A percentile compares a stretch with the other conserved stretches of the same genome.
These are phyloP conservation scores for Euphorbia lathyris DNA, from an alignment of 345 rosid genomes.

Conservation along the genomic window DNA sequence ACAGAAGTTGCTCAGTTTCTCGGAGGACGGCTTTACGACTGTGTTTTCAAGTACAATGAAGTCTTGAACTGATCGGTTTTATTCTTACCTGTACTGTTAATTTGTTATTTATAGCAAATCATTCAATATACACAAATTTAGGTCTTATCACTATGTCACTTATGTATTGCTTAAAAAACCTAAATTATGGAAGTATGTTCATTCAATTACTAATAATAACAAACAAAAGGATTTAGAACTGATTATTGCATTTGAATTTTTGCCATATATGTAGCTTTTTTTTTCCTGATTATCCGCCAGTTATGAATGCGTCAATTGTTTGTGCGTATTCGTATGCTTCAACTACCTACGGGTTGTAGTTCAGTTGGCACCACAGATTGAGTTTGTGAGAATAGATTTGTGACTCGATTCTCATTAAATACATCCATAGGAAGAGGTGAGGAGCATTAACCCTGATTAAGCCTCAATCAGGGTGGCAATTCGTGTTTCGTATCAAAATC, in stretches of 20 bases:
- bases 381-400: too few species aligned
- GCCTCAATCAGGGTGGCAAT: too few species aligned
- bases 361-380: too few species aligned
- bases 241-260: neutral
- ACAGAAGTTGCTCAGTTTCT: conserved; percentile 97
- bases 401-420: too few species aligned
- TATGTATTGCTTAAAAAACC: neutral
- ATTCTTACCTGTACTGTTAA: conserved; percentile 6
- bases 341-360: too few species aligned
- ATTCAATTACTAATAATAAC: conserved; percentile 7
- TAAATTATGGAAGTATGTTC: neutral
- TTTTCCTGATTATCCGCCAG: neutral
- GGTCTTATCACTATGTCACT: conserved; percentile 6
- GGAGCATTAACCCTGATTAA: too few species aligned
- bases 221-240: neutral
- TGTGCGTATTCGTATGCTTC: neutral
- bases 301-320: neutral
- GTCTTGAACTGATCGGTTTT: conserved; percentile 29
- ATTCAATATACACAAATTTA: conserved; percentile 5
- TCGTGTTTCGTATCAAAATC: too few species aligned
- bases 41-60: conserved; percentile 90
- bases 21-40: conserved; percentile 95
- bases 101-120: neutral
- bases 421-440: too few species aligned
- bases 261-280: neutral